Percentiles rank a stretch among this genome's conserved stretches.
Conservation (phyloP, 176 grass and related monocot species). For the Secale cereale region DNA sequence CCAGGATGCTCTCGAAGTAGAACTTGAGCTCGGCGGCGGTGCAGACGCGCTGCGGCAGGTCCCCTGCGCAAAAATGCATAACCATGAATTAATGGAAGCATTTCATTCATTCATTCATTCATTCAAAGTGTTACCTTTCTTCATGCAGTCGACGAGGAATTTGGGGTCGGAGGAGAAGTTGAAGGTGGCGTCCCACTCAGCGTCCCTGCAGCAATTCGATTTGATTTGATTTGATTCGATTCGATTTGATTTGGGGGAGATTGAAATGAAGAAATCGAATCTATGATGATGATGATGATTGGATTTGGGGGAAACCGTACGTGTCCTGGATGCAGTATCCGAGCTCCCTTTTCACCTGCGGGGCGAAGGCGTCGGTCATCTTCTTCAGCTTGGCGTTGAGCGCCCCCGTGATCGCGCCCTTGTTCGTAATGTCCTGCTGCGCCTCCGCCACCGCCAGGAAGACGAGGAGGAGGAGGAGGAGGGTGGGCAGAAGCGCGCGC, state of each 20-base stretch:
- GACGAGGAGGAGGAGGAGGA: background rate
- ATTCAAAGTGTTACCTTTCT: background rate
- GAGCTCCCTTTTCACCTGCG: conserved; percentile 45
- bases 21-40: conserved; percentile 87
- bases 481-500: background rate
- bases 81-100: too few relatives aligned
- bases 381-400: conserved; percentile 32
- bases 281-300: too few relatives aligned
- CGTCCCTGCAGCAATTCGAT: conserved; percentile 57
- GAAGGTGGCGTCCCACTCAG: conserved; percentile 76
- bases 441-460: background rate
- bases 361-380: conserved; percentile 43
- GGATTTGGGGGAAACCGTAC: background rate
- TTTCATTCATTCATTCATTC: too few relatives aligned
- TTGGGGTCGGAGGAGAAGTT: conserved; percentile 69
- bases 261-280: too few relatives aligned
- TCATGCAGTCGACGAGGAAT: conserved; percentile 64
- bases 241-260: too few relatives aligned
- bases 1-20: conserved; percentile 74
- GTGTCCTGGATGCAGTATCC: conserved; percentile 80
- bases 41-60: conserved; percentile 63
- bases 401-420: background rate
- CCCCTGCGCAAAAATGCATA: conserved; percentile 39
- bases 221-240: too few relatives aligned
- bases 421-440: background rate